phyloP scores from a whole-genome alignment of 306 rosid genomes.

The Quercus parvula region DNA sequence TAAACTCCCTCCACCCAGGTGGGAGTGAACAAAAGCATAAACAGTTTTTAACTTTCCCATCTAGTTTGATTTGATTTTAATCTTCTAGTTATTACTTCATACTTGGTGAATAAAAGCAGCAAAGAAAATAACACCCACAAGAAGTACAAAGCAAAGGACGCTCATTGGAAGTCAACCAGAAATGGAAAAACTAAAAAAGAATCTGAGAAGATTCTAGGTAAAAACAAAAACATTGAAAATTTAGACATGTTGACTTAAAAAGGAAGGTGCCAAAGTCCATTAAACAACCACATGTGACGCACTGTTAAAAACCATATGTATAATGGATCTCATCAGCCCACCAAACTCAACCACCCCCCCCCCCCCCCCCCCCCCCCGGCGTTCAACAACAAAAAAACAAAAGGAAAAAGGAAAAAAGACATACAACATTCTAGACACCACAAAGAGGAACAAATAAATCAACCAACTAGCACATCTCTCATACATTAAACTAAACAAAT shows the following conservation, averaged over 20 bases:
- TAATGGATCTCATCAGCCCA: neutral
- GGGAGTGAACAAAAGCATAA: neutral
- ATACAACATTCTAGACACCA: neutral
- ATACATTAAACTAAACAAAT: neutral
- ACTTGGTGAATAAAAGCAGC: neutral
- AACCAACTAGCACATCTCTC: neutral
- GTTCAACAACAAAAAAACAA: neutral
- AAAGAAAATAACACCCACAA: neutral
- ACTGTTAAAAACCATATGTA: neutral
- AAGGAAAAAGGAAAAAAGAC: neutral
- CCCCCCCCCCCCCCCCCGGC: too few species aligned
- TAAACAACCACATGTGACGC: neutral
- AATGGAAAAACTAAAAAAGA: neutral
- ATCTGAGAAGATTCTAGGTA: neutral
- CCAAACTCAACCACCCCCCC: neutral
- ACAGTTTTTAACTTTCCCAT: neutral
- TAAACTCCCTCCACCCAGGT: neutral
- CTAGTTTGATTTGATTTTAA: neutral
- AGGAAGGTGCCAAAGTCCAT: neutral
- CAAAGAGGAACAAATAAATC: neutral
- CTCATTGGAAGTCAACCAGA: neutral
- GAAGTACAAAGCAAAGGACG: neutral
- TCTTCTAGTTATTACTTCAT: neutral
- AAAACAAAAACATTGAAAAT: neutral
- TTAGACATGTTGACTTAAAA: neutral